These are phyloP conservation scores for Candida sp. DNA, from an alignment of 1,139 yeast species.

Conservation along the genomic window DNA sequence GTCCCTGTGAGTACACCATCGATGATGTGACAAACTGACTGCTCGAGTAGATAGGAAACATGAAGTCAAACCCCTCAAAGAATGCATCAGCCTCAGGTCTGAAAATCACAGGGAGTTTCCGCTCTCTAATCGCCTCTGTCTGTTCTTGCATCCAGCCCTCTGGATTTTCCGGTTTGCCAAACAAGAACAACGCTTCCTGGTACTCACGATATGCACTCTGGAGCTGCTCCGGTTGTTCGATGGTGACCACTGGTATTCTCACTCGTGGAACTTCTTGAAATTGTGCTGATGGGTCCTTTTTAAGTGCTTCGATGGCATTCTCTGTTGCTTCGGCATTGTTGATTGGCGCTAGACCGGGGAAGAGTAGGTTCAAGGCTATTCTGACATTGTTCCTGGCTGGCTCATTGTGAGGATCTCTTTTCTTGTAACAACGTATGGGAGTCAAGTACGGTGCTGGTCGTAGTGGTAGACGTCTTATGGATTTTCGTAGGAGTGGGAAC, in stretches of 20 bases:
- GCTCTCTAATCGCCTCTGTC: background rate
- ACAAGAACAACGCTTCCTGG: background rate
- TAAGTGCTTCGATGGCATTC: background rate
- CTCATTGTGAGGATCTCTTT: background rate
- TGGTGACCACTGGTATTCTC: background rate
- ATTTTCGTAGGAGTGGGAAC: background rate
- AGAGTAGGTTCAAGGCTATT: constrained; percentile 10
- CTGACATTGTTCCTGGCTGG: constrained; percentile 1
- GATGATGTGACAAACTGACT: constrained; percentile 6
- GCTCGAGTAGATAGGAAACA: constrained; percentile 6
- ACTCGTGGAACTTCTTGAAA: too few species aligned
- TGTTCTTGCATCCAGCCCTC: background rate
- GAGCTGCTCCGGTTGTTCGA: background rate
- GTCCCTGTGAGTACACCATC: background rate
- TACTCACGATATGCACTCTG: background rate
- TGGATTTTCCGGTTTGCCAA: background rate
- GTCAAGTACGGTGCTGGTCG: background rate
- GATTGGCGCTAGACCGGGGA: constrained; percentile 10
- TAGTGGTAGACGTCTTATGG: background rate
- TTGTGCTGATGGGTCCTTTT: too few species aligned
- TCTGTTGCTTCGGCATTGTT: background rate
- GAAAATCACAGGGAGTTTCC: background rate
- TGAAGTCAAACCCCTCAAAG: constrained; percentile 9
- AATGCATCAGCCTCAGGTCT: background rate
- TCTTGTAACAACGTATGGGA: background rate